Conservation (phyloP, 257 asterid species). For the Handroanthus guayacan region DNA sequence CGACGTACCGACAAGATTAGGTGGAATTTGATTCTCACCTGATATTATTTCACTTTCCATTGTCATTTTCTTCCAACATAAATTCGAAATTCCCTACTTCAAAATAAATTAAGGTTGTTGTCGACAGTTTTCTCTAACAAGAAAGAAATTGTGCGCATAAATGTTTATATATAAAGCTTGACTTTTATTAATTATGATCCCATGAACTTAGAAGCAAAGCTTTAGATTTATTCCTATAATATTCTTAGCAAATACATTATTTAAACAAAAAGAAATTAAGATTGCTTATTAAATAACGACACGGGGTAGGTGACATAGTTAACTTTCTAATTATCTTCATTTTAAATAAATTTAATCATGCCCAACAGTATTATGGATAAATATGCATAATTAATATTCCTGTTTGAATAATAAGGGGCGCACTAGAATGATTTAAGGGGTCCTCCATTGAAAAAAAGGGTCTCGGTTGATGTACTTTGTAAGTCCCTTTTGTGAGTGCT, state of each 20-base stretch:
- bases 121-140: background rate
- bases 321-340: background rate
- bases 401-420: conserved; percentile 21
- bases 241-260: background rate
- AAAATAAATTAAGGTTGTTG: background rate
- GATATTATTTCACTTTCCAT: conserved; percentile 24
- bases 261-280: conserved; percentile 4
- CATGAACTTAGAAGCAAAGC: background rate
- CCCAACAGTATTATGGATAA: conserved; percentile 13
- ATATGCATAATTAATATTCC: background rate
- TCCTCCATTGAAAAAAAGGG: background rate
- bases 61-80: conserved; percentile 11
- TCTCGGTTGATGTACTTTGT: background rate
- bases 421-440: conserved; percentile 31
- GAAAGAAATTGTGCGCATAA: background rate
- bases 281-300: background rate
- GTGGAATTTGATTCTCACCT: background rate
- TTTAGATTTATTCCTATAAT: background rate
- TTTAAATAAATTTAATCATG: background rate
- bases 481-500: conserved; percentile 30
- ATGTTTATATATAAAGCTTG: background rate
- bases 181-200: background rate
- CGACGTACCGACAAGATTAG: background rate
- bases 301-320: conserved; percentile 25
- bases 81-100: background rate